These are phyloP conservation scores for Aquilaria yunnanensis DNA, from an alignment of 345 rosid species.

Conservation along the genomic window DNA sequence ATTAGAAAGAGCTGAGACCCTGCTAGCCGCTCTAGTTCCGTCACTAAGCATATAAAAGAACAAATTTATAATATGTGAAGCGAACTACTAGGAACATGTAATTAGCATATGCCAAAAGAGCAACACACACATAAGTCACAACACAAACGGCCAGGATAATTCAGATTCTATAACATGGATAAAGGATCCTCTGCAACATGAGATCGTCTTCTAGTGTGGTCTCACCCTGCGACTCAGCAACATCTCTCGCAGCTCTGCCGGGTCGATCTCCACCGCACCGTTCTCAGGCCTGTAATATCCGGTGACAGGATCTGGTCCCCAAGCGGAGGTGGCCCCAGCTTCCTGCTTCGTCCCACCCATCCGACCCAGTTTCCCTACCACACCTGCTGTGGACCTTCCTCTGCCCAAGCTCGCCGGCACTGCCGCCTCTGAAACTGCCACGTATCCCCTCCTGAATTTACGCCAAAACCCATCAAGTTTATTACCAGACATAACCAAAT, in stretches of 20 bases:
- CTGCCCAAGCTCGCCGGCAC: constrained; percentile 18
- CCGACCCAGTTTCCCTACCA: constrained; percentile 34
- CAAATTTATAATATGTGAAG: too few species aligned
- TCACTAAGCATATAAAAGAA: too few species aligned
- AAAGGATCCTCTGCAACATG: too few species aligned
- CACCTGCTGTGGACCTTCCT: constrained; percentile 26
- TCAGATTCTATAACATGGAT: too few species aligned
- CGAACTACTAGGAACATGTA: too few species aligned
- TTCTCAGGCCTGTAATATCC: constrained; percentile 68
- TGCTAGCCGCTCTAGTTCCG: too few species aligned
- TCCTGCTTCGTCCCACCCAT: constrained; percentile 24
- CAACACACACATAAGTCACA: too few species aligned
- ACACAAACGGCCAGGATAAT: too few species aligned
- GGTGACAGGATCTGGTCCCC: constrained; percentile 72
- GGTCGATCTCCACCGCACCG: constrained; percentile 46
- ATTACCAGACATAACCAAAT: background rate
- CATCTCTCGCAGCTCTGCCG: constrained; percentile 60
- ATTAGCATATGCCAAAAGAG: too few species aligned
- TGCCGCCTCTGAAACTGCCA: constrained; percentile 25
- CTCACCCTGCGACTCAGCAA: constrained; percentile 41
- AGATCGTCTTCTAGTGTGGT: constrained; percentile 4
- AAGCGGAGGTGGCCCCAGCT: constrained; percentile 31
- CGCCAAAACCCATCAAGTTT: background rate
- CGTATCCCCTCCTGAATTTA: constrained; percentile 36
- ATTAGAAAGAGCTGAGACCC: too few species aligned